These are phyloP conservation scores for Penicillium sp. DNA, from an alignment of 2,329 filamentous ascomycete genomes.

Conservation along the genomic window DNA sequence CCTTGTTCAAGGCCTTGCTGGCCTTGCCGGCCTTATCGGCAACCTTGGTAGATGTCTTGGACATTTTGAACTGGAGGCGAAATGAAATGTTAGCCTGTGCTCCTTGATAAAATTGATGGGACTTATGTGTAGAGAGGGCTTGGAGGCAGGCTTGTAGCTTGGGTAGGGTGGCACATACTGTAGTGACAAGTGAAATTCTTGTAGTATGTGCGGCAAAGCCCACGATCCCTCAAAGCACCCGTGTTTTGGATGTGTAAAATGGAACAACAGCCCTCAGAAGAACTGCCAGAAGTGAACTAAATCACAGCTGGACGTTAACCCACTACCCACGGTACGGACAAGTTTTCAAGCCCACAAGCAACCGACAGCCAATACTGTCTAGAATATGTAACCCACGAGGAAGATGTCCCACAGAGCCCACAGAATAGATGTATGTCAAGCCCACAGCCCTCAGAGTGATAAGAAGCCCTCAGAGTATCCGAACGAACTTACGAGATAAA, in stretches of 20 bases:
- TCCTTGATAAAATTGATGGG: neutral
- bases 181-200: constrained; percentile 17
- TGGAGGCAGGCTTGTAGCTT: constrained; percentile 10
- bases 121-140: constrained; percentile 3
- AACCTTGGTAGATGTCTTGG: constrained; percentile 43
- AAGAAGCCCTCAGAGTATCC: constrained; percentile 39
- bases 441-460: constrained; percentile 44
- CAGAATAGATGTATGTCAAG: constrained; percentile 42
- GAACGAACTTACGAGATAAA: constrained; percentile 36
- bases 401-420: constrained; percentile 41
- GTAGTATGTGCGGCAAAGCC: constrained; percentile 36
- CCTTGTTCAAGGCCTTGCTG: constrained; percentile 47
- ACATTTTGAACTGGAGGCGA: constrained; percentile 38
- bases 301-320: constrained; percentile 37
- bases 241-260: constrained; percentile 27
- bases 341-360: constrained; percentile 45
- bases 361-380: constrained; percentile 44
- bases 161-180: constrained; percentile 14
- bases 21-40: constrained; percentile 35
- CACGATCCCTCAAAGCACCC: constrained; percentile 38
- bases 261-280: constrained; percentile 28
- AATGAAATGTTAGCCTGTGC: constrained; percentile 18
- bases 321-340: constrained; percentile 41
- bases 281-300: constrained; percentile 32
- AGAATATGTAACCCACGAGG: constrained; percentile 43